phyloP scores from a whole-genome alignment of 2,329 filamentous ascomycete genomes.

The Lasiodiplodia sp. region DNA sequence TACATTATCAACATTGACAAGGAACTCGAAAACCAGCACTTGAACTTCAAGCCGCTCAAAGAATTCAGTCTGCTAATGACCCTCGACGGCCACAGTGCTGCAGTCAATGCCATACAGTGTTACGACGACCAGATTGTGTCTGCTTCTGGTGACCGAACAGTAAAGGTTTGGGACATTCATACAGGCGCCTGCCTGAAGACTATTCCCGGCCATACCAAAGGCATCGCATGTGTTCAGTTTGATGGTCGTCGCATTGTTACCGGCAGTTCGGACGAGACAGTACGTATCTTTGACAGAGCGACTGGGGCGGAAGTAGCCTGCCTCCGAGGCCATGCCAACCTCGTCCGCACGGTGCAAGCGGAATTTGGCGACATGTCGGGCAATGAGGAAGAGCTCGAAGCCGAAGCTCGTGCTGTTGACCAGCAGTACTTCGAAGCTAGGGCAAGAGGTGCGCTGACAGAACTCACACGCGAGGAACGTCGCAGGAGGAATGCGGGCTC shows the following conservation, averaged over 20 bases:
- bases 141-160: slow-evolving; percentile 89
- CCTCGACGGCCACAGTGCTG: slow-evolving; percentile 84
- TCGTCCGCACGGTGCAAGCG: slow-evolving; percentile 94
- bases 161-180: slow-evolving; percentile 94
- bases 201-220: slow-evolving; percentile 87
- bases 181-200: slow-evolving; percentile 78
- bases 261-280: slow-evolving; percentile 93
- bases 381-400: slow-evolving; percentile 75
- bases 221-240: slow-evolving; percentile 97
- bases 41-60: slow-evolving; percentile 63
- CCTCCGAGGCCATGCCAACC: slow-evolving; percentile 78
- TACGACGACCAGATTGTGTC: slow-evolving; percentile 87
- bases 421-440: slow-evolving; percentile 71
- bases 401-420: slow-evolving; percentile 77
- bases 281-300: slow-evolving; percentile 90
- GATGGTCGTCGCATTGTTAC: slow-evolving; percentile 93
- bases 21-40: slow-evolving; percentile 43
- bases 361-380: slow-evolving; percentile 90
- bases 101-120: slow-evolving; percentile 96
- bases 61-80: slow-evolving; percentile 80
- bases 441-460: slow-evolving; percentile 52
- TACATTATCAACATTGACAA: slow-evolving; percentile 62
- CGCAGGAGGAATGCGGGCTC: slow-evolving; percentile 72
- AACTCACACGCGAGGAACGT: slow-evolving; percentile 44
- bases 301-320: slow-evolving; percentile 90